Percentiles rank a stretch among this genome's conserved stretches.
Conservation (phyloP, 176 grass and related monocot genomes). For the Bromus sterilis region DNA sequence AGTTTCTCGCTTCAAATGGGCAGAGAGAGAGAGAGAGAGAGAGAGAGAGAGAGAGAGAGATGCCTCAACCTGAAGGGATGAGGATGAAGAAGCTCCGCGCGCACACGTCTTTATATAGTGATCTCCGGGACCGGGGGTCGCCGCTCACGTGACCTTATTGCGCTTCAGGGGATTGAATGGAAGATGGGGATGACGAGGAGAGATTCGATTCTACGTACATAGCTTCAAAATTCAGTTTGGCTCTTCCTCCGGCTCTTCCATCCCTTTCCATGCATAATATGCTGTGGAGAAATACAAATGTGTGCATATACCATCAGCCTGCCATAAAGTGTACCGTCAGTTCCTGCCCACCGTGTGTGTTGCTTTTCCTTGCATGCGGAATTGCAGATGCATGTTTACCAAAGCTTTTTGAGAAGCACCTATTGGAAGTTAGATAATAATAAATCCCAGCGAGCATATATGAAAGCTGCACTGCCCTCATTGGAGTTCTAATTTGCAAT, state of each 20-base stretch:
- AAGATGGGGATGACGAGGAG: not conserved
- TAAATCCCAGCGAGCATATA: too few relatives aligned
- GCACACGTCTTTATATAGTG: not conserved
- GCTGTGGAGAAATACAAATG: not conserved
- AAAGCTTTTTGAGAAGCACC: not conserved
- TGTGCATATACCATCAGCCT: not conserved
- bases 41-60: not conserved
- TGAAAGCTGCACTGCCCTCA: too few relatives aligned
- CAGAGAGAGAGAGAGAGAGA: not conserved
- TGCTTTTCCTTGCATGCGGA: not conserved
- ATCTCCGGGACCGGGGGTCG: not conserved
- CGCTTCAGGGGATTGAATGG: not conserved
- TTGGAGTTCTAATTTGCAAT: too few relatives aligned
- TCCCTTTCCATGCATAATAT: not conserved
- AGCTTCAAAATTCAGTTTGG: not conserved
- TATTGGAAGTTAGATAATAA: too few relatives aligned
- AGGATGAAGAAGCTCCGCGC: not conserved
- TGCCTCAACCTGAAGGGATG: not conserved
- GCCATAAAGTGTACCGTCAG: not conserved
- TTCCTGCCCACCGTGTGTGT: not conserved
- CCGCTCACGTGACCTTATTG: slow-evolving; percentile 1
- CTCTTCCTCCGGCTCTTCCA: not conserved
- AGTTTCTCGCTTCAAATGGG: not conserved
- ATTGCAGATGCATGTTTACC: not conserved
- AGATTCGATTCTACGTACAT: not conserved